Percentiles rank a stretch among this genome's conserved stretches.
Evolutionary conservation across 306 rosid species (phyloP).

Genomic region (Crataegus laevigata): DNA sequence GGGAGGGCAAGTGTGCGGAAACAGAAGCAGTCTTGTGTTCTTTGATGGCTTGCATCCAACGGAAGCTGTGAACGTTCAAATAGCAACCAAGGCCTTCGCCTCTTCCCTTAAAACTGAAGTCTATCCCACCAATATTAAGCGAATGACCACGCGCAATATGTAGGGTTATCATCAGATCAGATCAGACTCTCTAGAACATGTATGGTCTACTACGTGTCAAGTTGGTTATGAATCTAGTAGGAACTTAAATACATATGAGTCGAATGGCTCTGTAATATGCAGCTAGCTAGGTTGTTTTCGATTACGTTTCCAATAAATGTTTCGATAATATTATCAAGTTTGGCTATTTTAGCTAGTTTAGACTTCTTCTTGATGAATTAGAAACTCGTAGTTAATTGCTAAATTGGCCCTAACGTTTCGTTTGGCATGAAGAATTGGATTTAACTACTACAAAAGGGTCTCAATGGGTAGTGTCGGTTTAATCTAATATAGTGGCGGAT

Average conservation of each 20-base stretch:
- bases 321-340: background rate
- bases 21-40: conserved; percentile 29
- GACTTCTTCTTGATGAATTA: background rate
- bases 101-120: conserved; percentile 34
- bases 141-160: background rate
- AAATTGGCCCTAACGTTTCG: too few relatives aligned
- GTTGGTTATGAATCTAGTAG: background rate
- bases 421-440: too few relatives aligned
- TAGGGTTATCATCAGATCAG: background rate
- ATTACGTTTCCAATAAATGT: background rate
- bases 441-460: too few relatives aligned
- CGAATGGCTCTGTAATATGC: background rate
- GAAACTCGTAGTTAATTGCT: too few relatives aligned
- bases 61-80: conserved; percentile 34
- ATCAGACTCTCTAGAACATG: background rate
- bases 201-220: background rate
- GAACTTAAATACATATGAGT: background rate
- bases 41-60: conserved; percentile 51
- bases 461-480: too few relatives aligned
- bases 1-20: conserved; percentile 29
- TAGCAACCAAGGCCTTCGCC: conserved; percentile 35
- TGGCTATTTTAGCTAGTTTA: background rate
- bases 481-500: too few relatives aligned
- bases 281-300: background rate
- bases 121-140: conserved; percentile 38